These are phyloP conservation scores for Amauroascus niger DNA, from an alignment of 2,329 filamentous ascomycete species.

Conservation along the genomic window DNA sequence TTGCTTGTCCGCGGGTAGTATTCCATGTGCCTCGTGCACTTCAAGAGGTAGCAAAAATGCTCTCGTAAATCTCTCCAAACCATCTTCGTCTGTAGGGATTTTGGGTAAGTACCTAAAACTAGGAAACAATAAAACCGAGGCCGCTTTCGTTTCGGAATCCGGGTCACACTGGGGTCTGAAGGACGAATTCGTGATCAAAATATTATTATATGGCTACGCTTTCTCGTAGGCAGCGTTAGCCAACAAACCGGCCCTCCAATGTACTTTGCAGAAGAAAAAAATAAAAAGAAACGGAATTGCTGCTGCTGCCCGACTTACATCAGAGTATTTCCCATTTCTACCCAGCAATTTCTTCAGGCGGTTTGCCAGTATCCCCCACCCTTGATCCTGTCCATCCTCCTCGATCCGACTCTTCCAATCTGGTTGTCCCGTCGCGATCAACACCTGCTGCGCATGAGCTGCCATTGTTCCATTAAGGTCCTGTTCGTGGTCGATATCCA, in stretches of 20 bases:
- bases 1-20: constrained; percentile 25
- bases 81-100: constrained; percentile 54
- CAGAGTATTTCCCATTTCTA: constrained; percentile 54
- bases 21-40: constrained; percentile 28
- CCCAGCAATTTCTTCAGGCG: constrained; percentile 61
- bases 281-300: no score
- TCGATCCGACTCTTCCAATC: constrained; percentile 83
- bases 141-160: constrained; percentile 16
- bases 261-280: no score
- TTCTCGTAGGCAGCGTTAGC: not conserved
- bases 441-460: constrained; percentile 67
- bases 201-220: constrained; percentile 67
- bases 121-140: constrained; percentile 67
- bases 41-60: constrained; percentile 33
- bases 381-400: constrained; percentile 53
- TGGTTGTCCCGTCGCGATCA: constrained; percentile 68
- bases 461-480: constrained; percentile 67
- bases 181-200: constrained; percentile 67
- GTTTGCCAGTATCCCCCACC: constrained; percentile 45
- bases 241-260: not conserved
- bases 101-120: constrained; percentile 70
- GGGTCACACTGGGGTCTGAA: constrained; percentile 47
- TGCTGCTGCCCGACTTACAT: constrained; percentile 56
- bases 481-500: constrained; percentile 64
- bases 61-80: constrained; percentile 39